Evolutionary conservation across 805 yeast species (phyloP).

Genomic region (Kodamaea hsintzibuensis): DNA sequence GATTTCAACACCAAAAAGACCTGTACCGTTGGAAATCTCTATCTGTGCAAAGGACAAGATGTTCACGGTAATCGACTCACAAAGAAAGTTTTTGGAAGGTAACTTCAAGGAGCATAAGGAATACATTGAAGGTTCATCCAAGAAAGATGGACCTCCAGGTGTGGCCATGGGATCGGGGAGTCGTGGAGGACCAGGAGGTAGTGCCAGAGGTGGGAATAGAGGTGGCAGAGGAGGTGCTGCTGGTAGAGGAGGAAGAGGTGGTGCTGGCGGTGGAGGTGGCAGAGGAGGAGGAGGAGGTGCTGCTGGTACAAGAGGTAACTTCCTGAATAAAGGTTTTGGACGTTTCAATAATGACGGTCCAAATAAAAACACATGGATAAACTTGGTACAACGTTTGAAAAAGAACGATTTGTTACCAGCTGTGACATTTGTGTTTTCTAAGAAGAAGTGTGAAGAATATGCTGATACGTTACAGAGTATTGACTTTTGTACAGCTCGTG

Average conservation of each 20-base stretch:
- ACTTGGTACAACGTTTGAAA: slow-evolving; percentile 68
- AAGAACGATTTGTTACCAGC: slow-evolving; percentile 79
- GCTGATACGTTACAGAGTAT: slow-evolving; percentile 74
- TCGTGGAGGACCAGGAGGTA: slow-evolving; percentile 44
- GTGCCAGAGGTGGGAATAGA: slow-evolving; percentile 36
- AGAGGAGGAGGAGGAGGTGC: slow-evolving; percentile 20
- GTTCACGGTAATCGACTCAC: slow-evolving; percentile 71
- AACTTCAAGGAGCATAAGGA: slow-evolving; percentile 66
- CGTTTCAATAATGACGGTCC: slow-evolving; percentile 58
- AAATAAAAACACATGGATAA: slow-evolving; percentile 74
- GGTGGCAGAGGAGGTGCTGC: too few relatives aligned
- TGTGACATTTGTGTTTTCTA: slow-evolving; percentile 90
- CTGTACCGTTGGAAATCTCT: slow-evolving; percentile 88
- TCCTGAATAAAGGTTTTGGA: slow-evolving; percentile 31
- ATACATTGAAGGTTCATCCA: slow-evolving; percentile 42
- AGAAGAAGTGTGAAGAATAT: slow-evolving; percentile 90
- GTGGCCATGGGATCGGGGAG: slow-evolving; percentile 41
- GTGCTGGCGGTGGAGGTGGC: slow-evolving; percentile 29
- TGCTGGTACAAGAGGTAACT: slow-evolving; percentile 23
- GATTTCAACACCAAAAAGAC: slow-evolving; percentile 93
- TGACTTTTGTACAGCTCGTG: slow-evolving; percentile 81
- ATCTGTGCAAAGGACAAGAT: slow-evolving; percentile 79
- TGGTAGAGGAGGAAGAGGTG: slow-evolving; percentile 24
- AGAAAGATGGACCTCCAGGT: slow-evolving; percentile 39
- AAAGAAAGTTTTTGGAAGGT: slow-evolving; percentile 63